A percentile compares a stretch with the other conserved stretches of the same genome.
Conservation (phyloP, 1,284 basidiomycete genomes). For the Melampsora larici-populina region DNA sequence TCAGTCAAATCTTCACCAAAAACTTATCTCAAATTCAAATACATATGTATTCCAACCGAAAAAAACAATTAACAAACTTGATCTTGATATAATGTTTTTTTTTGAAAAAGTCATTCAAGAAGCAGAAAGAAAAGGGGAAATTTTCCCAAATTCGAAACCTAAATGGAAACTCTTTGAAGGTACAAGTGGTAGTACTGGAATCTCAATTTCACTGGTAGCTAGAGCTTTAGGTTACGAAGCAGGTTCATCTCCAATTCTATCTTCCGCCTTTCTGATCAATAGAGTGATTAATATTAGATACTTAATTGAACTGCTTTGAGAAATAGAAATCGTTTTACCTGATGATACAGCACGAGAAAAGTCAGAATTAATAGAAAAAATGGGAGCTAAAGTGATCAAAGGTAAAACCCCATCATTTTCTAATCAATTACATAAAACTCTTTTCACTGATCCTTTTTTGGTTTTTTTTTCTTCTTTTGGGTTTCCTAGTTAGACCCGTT, state of each 20-base stretch:
- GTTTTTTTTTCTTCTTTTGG: neutral
- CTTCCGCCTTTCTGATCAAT: neutral
- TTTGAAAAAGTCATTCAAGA: slow-evolving; percentile 74
- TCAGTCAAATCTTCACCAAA: slow-evolving; percentile 34
- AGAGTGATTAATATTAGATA: neutral
- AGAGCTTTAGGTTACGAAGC: slow-evolving; percentile 63
- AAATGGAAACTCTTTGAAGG: slow-evolving; percentile 90
- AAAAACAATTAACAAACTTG: neutral
- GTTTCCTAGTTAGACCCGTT: slow-evolving; percentile 7
- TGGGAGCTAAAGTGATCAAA: slow-evolving; percentile 81
- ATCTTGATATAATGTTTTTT: neutral
- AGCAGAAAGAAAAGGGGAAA: slow-evolving; percentile 76
- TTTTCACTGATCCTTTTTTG: slow-evolving; percentile 52
- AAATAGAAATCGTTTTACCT: slow-evolving; percentile 73
- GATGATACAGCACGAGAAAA: slow-evolving; percentile 76
- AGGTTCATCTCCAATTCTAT: slow-evolving; percentile 57
- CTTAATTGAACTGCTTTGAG: slow-evolving; percentile 57
- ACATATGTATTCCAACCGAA: slow-evolving; percentile 9
- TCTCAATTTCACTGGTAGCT: slow-evolving; percentile 89
- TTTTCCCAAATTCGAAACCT: slow-evolving; percentile 74
- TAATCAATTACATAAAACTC: neutral
- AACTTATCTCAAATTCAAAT: too few species aligned
- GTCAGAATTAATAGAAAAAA: slow-evolving; percentile 72
- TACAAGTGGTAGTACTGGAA: slow-evolving; percentile 94
- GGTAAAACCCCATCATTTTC: slow-evolving; percentile 64